These are phyloP conservation scores for Botrytis fabae DNA, from an alignment of 2,329 filamentous ascomycete species.

Conservation along the genomic window DNA sequence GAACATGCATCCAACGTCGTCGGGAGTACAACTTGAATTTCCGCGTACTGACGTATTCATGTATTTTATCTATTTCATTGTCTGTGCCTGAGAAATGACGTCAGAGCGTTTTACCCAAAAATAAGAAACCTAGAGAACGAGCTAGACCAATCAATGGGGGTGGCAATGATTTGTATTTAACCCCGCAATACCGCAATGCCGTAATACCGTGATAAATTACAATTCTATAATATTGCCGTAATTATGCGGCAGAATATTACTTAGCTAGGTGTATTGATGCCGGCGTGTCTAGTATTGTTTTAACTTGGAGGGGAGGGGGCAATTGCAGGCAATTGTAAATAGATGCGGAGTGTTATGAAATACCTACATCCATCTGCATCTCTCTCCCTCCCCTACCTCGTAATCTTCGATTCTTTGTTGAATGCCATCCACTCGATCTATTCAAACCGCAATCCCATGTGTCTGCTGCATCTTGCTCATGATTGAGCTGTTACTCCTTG, in stretches of 20 bases:
- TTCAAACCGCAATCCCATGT: background rate
- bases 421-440: background rate
- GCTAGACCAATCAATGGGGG: too few relatives aligned
- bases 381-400: background rate
- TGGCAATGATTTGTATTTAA: background rate
- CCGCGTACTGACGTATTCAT: background rate
- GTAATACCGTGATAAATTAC: too few relatives aligned
- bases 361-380: background rate
- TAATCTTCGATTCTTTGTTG: background rate
- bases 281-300: background rate
- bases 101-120: background rate
- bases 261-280: background rate
- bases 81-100: conserved; percentile 8
- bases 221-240: too few relatives aligned
- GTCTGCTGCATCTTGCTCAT: background rate
- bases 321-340: background rate
- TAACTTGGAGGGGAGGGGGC: background rate
- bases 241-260: background rate
- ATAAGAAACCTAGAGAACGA: background rate
- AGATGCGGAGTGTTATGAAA: background rate
- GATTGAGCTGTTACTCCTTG: background rate
- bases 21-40: too few relatives aligned
- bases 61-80: background rate
- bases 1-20: background rate
- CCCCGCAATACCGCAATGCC: background rate